Conservation (phyloP, 345 rosid species). For the Citrus cavaleriei region DNA sequence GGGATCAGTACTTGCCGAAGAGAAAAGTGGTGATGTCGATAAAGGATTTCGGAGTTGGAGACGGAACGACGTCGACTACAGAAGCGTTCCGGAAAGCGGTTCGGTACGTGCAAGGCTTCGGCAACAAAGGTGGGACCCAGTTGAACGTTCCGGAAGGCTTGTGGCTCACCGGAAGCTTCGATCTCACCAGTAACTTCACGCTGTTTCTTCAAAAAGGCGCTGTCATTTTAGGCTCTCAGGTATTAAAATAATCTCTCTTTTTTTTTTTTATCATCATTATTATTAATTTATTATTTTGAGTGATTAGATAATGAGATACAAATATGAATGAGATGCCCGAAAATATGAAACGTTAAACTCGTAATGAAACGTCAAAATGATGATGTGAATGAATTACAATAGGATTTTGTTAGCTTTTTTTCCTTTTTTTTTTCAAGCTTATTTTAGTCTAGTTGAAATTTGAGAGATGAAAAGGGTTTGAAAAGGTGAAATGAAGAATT, state of each 20-base stretch:
- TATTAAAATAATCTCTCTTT: conserved; percentile 6
- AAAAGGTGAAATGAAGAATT: not conserved
- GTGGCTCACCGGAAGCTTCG: conserved; percentile 93
- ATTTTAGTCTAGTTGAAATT: too few relatives aligned
- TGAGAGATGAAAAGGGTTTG: not conserved
- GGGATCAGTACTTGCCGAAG: conserved; percentile 10
- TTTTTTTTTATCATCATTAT: too few relatives aligned
- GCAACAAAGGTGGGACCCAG: conserved; percentile 61
- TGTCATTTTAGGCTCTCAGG: conserved; percentile 86
- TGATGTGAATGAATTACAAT: too few relatives aligned
- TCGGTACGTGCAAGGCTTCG: conserved; percentile 41
- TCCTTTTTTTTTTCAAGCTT: too few relatives aligned
- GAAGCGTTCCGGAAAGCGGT: conserved; percentile 70
- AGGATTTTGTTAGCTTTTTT: too few relatives aligned
- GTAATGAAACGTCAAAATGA: too few relatives aligned
- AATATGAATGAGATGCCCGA: too few relatives aligned
- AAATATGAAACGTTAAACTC: too few relatives aligned
- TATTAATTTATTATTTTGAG: too few relatives aligned
- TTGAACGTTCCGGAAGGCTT: conserved; percentile 70
- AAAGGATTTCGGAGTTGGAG: conserved; percentile 80
- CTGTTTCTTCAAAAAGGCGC: conserved; percentile 86
- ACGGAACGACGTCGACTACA: conserved; percentile 74
- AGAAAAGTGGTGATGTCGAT: conserved; percentile 70
- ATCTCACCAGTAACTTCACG: conserved; percentile 88
- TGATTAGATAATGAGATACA: too few relatives aligned